Conservation (phyloP, 192 early-diverging fungal genomes). For the Podila clonocystis region DNA sequence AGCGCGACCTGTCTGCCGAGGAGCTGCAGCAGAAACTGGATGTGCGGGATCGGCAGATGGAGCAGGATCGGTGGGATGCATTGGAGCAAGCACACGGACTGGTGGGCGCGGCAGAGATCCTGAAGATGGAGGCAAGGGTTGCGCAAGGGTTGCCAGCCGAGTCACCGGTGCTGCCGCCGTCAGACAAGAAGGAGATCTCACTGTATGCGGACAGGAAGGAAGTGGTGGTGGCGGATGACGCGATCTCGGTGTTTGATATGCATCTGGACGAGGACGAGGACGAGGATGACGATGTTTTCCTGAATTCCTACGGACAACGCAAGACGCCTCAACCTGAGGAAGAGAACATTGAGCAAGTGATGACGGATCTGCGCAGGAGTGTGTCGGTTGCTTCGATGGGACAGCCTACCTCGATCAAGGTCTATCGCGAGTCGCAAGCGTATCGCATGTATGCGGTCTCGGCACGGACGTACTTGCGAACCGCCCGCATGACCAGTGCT, state of each 20-base stretch:
- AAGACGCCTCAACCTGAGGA: conserved; percentile 5
- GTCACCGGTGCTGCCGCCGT: conserved; percentile 12
- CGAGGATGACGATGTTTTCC: not conserved
- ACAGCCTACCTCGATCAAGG: not conserved
- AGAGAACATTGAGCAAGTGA: conserved; percentile 30
- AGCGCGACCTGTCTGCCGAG: conserved; percentile 30
- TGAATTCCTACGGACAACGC: not conserved
- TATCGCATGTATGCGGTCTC: not conserved
- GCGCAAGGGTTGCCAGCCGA: conserved; percentile 34
- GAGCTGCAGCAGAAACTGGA: conserved; percentile 28
- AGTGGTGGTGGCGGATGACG: conserved; percentile 38
- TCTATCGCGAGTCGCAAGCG: not conserved
- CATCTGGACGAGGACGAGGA: conserved; percentile 22
- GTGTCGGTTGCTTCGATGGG: conserved; percentile 30
- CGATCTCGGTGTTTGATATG: conserved; percentile 37
- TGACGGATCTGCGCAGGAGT: conserved; percentile 29
- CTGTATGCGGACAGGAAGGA: conserved; percentile 43
- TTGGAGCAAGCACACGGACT: conserved; percentile 30
- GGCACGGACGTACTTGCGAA: not conserved
- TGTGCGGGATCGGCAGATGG: conserved; percentile 8
- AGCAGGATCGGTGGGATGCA: conserved; percentile 18
- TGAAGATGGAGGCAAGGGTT: conserved; percentile 31
- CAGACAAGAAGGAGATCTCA: conserved; percentile 31
- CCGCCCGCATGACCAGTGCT: not conserved
- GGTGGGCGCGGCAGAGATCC: conserved; percentile 19